phyloP scores from a whole-genome alignment of 2,329 filamentous ascomycete species.

The Fusarium metavorans region DNA sequence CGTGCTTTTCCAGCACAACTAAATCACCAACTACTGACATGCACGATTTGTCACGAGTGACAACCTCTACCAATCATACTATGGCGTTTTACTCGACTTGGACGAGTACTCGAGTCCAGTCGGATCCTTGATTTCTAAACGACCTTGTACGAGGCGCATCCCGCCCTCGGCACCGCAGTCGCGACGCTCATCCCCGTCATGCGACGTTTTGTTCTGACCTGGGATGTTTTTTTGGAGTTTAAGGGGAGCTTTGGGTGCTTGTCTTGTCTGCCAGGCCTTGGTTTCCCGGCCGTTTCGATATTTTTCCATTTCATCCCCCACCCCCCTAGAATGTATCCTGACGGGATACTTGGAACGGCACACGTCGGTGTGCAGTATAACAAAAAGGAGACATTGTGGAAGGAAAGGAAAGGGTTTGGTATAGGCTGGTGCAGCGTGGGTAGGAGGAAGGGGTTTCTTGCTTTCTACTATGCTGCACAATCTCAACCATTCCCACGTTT shows the following conservation, averaged over 20 bases:
- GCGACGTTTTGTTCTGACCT: conserved; percentile 29
- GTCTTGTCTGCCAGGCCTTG: conserved; percentile 34
- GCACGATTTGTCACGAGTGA: conserved; percentile 26
- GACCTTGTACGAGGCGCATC: conserved; percentile 3
- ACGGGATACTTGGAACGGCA: conserved; percentile 33
- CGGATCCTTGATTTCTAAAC: conserved; percentile 20
- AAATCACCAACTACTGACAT: conserved; percentile 13
- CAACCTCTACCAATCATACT: conserved; percentile 17
- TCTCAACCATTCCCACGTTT: conserved; percentile 42
- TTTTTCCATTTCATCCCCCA: conserved; percentile 21
- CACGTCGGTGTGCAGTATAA: conserved; percentile 24
- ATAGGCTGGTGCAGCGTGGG: conserved; percentile 41
- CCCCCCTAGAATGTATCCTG: conserved; percentile 29
- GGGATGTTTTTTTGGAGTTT: conserved; percentile 46
- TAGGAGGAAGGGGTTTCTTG: conserved; percentile 44
- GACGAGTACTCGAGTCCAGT: conserved; percentile 12
- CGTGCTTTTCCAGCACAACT: conserved; percentile 76
- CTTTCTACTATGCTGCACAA: conserved; percentile 48
- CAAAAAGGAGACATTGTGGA: conserved; percentile 33
- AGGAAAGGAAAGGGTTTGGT: conserved; percentile 39
- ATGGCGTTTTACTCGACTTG: conserved; percentile 17
- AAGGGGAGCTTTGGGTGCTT: conserved; percentile 42
- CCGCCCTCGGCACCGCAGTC: conserved; percentile 17
- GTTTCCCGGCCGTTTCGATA: conserved; percentile 38
- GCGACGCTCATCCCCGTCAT: conserved; percentile 22